phyloP scores from a whole-genome alignment of 805 yeast genomes.

The Lipomyces spencermartinsiae region DNA sequence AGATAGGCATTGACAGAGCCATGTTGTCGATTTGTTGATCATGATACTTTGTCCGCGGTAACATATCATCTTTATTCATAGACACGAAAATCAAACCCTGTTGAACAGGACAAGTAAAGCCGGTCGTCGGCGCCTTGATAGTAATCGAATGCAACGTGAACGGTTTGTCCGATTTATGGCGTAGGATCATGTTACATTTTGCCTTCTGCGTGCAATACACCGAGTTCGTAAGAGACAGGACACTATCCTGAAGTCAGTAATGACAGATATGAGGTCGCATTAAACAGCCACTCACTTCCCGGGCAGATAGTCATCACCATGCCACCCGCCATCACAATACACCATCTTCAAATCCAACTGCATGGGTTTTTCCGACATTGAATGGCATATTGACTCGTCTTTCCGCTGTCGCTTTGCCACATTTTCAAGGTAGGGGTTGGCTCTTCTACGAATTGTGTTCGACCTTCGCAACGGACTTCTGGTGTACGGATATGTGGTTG shows the following conservation, averaged over 20 bases:
- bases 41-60: slow-evolving; percentile 29
- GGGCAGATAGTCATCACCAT: slow-evolving; percentile 32
- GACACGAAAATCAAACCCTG: slow-evolving; percentile 34
- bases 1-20: slow-evolving; percentile 14
- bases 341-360: slow-evolving; percentile 24
- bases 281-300: slow-evolving; percentile 23
- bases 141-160: slow-evolving; percentile 35
- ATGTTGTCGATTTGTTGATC: slow-evolving; percentile 26
- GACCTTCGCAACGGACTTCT: slow-evolving; percentile 26
- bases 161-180: slow-evolving; percentile 28
- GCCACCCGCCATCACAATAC: slow-evolving; percentile 38
- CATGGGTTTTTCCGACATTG: slow-evolving; percentile 21
- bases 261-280: not conserved
- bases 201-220: slow-evolving; percentile 37
- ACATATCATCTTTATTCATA: slow-evolving; percentile 32
- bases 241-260: slow-evolving; percentile 10
- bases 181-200: slow-evolving; percentile 35
- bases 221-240: slow-evolving; percentile 14
- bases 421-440: slow-evolving; percentile 26
- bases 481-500: not conserved
- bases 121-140: slow-evolving; percentile 34
- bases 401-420: slow-evolving; percentile 26
- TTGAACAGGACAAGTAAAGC: slow-evolving; percentile 38
- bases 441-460: slow-evolving; percentile 26
- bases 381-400: slow-evolving; percentile 16